Base-by-base conservation (phyloP, 2,329 filamentous ascomycete species). In the Trichophyton schoenleinii region DNA sequence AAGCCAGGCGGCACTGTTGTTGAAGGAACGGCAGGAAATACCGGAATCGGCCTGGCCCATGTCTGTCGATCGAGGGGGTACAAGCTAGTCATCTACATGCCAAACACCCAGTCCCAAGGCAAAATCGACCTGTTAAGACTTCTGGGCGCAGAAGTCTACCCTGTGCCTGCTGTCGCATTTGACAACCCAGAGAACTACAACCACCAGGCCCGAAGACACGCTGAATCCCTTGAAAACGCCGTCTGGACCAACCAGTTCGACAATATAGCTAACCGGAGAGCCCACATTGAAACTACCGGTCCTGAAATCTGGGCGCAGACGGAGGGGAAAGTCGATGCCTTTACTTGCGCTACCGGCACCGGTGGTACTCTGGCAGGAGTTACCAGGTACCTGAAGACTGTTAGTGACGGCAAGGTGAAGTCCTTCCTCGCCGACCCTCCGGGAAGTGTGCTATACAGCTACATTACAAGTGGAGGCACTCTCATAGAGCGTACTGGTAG, bases 241-340 rank as follows among this genome's bases (percentile, higher is more conserved):
- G 91, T 97, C 13, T 99, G 94, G 94, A 99, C 94, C 52, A 95
- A 99, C 76, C 94, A 99, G 77, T 99, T 99, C 77, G 94, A 99
- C 74, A 99, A 99, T 78, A 85, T 82, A 59, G 94, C 94, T 60
- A 99, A 99, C 76, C 83, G 94, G 59, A 86, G 88, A 70, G 94
- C 94, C 57, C 94, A 99, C 73, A 87, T 97, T 68, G 92, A 96
- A 79, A 97, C 92, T 1, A 99, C 94, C 0, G 94, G 94, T 0
- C 94, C 94, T 0, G 94, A 99, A 77, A 96, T 99, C 71, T 99
- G 94, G 94, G 79, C 85, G 31, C 94, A 99, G 80, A 97, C 94
- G 0, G 77, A 72, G 1, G 92, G 94, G 41, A 86, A 86, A 66
- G 77, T 99, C 22, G 91, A 97, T 73, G 94, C 91, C 3, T 99